phyloP scores from a whole-genome alignment of 176 grass and related monocot species.

The Eremochloa ophiuroides region DNA sequence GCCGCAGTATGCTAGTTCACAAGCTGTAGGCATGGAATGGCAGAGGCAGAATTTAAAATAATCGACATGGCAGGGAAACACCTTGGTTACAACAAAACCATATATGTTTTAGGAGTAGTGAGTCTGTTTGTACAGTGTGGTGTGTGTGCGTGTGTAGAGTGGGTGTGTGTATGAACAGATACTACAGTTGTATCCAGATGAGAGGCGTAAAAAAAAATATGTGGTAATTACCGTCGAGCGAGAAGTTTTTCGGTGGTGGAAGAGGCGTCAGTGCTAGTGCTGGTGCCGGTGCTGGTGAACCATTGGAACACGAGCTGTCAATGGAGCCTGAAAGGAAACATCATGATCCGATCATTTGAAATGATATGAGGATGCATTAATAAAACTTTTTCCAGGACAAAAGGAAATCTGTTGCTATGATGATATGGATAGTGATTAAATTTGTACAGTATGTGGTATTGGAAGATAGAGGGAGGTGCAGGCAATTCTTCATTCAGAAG shows the following conservation, averaged over 20 bases:
- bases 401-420: neutral
- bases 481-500: neutral
- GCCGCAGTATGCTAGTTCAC: constrained; percentile 60
- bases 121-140: too few species aligned
- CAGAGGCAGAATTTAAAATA: neutral
- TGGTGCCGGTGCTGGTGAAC: constrained; percentile 3
- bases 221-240: constrained; percentile 57
- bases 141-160: too few species aligned
- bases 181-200: too few species aligned
- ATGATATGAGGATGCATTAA: neutral
- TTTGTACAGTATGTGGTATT: neutral
- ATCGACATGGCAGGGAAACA: neutral
- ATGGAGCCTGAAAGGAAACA: constrained; percentile 60
- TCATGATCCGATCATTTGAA: neutral
- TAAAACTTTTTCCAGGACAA: neutral
- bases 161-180: too few species aligned
- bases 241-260: constrained; percentile 38
- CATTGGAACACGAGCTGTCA: constrained; percentile 48
- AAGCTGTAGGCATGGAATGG: constrained; percentile 43
- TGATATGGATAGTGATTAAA: neutral
- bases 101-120: neutral
- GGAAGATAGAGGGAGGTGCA: neutral
- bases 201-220: too few species aligned
- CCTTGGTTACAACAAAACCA: neutral
- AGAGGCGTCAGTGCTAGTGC: constrained; percentile 15